Evolutionary conservation across 768 basidiomycete genomes (phyloP).

Genomic region (Auricularia sp.): DNA sequence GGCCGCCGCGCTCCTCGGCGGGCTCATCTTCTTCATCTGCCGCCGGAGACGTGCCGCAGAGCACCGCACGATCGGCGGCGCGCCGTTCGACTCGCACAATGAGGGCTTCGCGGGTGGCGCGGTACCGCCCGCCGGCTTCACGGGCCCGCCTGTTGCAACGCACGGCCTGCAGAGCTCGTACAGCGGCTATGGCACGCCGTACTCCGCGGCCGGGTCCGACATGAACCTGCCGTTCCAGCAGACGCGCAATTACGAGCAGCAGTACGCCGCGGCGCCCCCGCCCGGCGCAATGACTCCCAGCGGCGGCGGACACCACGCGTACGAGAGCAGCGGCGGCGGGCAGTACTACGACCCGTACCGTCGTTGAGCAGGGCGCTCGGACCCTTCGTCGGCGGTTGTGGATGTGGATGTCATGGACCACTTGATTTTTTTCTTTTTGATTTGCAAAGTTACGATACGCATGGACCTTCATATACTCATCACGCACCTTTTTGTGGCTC

Average conservation of each 20-base stretch:
- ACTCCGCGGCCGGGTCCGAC: neutral
- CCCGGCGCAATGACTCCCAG: neutral
- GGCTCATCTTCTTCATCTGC: slow-evolving; percentile 12
- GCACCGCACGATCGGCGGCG: neutral
- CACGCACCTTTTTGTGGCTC: too few species aligned
- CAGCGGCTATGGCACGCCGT: neutral
- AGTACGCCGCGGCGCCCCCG: neutral
- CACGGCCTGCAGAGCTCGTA: neutral
- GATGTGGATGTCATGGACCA: too few species aligned
- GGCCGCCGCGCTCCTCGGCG: slow-evolving; percentile 40
- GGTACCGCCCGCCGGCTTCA: neutral
- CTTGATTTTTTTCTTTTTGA: too few species aligned
- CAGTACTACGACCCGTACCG: neutral
- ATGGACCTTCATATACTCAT: too few species aligned
- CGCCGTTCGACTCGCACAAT: neutral
- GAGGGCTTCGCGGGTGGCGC: neutral
- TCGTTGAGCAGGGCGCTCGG: too few species aligned
- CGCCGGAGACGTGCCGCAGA: neutral
- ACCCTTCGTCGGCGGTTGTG: too few species aligned
- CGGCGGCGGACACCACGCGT: neutral
- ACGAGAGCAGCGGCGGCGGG: neutral
- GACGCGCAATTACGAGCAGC: neutral
- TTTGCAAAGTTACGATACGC: too few species aligned
- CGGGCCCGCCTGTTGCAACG: neutral
- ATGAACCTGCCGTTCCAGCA: neutral